Evolutionary conservation across 2,329 filamentous ascomycete species (phyloP), one percentile per base, ranked within the genome.

Genomic region (Phyllachora maydis): DNA sequence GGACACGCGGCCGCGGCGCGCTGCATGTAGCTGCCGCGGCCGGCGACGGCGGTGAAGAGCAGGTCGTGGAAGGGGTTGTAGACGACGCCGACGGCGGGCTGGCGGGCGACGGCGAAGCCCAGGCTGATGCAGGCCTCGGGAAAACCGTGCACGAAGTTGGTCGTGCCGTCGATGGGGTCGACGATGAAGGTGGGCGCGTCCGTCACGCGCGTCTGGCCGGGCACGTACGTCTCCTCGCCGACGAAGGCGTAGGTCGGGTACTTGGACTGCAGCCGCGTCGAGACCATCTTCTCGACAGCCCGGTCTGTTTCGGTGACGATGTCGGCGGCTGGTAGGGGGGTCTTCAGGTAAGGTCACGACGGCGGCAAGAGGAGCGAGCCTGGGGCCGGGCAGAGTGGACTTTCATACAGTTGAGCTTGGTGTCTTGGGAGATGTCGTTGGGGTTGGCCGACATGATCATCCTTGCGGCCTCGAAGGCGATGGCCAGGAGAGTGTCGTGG

Each of bases 101-200:
- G 38, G 31, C 61, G 60, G 37, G 61, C 47, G 30, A 81, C 47
- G 20, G 71, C 60, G 27, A 85, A 58, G 21, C 76, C 77, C 16
- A 85, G 65, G 8, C 73, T 79, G 48, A 83, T 71, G 49, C 69
- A 77, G 30, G 77, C 74, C 36, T 67, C 60, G 4, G 74, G 73
- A 47, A 78, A 73, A 11, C 61, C 63, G 47, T 83, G 77, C 22
- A 83, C 63, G 39, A 85, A 82, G 56, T 83, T 83, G 23, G 72
- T 79, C 5, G 67, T 82, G 39, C 74, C 77, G 48, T 85, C 77
- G 35, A 85, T 82, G 21, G 77, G 77, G 42, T 85, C 77, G 33
- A 77, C 70, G 39, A 83, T 63, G 48, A 83, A 83, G 20, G 77
- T 85, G 2, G 77, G 76, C 10, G 59, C 59, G 15, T 56, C 44